Evolutionary conservation across 805 yeast genomes (phyloP), one percentile per base, ranked within the genome.

Genomic region (Clavispora carvajalis): DNA sequence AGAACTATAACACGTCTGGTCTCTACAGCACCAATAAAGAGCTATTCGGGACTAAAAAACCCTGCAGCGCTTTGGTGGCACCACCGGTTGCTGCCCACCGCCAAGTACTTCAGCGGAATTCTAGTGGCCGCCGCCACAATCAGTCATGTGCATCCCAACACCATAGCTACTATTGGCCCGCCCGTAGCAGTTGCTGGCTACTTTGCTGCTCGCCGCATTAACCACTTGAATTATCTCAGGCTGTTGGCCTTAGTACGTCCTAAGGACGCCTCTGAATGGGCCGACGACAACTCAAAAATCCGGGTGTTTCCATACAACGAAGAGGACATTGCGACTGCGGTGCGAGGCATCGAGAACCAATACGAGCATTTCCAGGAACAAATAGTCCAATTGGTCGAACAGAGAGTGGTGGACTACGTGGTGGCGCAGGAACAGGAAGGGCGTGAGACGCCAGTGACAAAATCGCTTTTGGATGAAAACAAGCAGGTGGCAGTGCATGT

Each of bases 311-410:
- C 44, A 19, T 69, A 69, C 48, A 67, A 69, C 45, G 71, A 65
- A 43, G 45, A 58, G 16, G 54, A 51, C 22, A 34, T 63, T 2
- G 45, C 49, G 17, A 59, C 60, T 40, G 68, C 65, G 11, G 17
- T 60, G 12, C 40, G 51, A 13, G 72, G 72, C 4, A 51, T 67
- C 17, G 72, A 68, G 10, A 63, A 54, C 41, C 65, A 64, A 48
- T 67, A 51, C 46, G 72, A 65, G 40, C 54, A 57, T 37, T 62
- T 67, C 44, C 59, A 52, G 31, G 29, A 39, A 7, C 64, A 67
- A 40, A 46, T 67, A 3, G 33, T 59, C 3, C 55, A 59, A 7
- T 23, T 55, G 5, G 47, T 57, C 3, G 67, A 60, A 28, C 35
- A 41, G 16, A 44, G 55, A 24, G 53, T 67, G 18, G 49, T 60